Base-by-base conservation (phyloP, 2,329 filamentous ascomycete genomes). In the Diplodia intermedia region DNA sequence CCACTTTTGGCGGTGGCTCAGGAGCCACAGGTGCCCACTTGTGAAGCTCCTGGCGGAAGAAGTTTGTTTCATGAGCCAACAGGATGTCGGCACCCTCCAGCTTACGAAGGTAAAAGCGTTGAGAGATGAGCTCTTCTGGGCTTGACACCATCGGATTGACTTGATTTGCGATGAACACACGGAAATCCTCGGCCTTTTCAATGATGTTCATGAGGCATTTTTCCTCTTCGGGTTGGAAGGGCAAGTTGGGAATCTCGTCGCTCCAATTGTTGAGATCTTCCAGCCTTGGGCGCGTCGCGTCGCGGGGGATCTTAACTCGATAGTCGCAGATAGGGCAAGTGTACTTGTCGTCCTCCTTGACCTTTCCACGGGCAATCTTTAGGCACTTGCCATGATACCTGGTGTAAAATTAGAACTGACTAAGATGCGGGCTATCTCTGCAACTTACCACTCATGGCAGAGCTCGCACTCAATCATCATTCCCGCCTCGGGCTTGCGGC, bases 381-480 rank as follows among this genome's bases (percentile, higher is more conserved):
- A 99, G 85, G 75, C 95, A 99, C 79, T 97, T 98, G 69, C 95
- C 94, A 75, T 99, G 95, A 76, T 99, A 99, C 91, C 91, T 94
- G 70, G 9, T n/a, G 50, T 65, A 67, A 31, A 56, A 47, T 69
- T 43, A 69, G 61, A 26, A 8, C 54, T 82, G 74, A 82, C 70
- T 47, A 15, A 29, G 31, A 69, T 14, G 9, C 29, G 56, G 12
- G 2, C 57, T 29, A 38, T 4, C 8, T 43, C 23, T 23, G 49
- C 33, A 23, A 83, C 89, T 83, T 79, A 94, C 95, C 95, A 99
- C 82, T 99, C 95, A 75, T 97, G 94, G 79, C 95, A 99, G 49
- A 97, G 85, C 78, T 98, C 95, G 78, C 95, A 99, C 80, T 99
- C 95, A 74, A 99, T 98, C 95, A 99, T 99, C 91, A 98, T 96